These are phyloP conservation scores for Trichoderma guizhouense DNA, from an alignment of 2,329 filamentous ascomycete genomes.

Conservation along the genomic window DNA sequence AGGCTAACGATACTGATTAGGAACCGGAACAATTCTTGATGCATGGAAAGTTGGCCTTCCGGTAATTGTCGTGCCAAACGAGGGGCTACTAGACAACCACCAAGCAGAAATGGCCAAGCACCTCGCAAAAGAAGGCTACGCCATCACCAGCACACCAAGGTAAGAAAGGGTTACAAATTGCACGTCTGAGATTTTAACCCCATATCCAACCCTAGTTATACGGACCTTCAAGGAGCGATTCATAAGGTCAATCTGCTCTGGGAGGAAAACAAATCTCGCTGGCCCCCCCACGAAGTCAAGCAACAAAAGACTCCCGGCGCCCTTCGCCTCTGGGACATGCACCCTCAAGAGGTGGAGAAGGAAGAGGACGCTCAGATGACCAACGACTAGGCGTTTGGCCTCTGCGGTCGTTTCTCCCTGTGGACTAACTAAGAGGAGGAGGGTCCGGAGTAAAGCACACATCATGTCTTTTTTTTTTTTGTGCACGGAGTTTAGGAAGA, in stretches of 20 bases:
- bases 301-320: constrained; percentile 15
- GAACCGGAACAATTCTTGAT: constrained; percentile 85
- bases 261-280: constrained; percentile 36
- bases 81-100: constrained; percentile 79
- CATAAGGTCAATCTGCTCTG: constrained; percentile 36
- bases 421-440: not conserved
- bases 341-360: constrained; percentile 30
- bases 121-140: constrained; percentile 70
- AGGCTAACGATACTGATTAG: constrained; percentile 42
- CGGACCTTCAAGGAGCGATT: constrained; percentile 36
- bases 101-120: constrained; percentile 82
- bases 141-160: constrained; percentile 67
- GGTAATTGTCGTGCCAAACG: constrained; percentile 88
- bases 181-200: not conserved
- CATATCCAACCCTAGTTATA: constrained; percentile 23
- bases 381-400: constrained; percentile 35
- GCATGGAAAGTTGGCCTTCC: constrained; percentile 70
- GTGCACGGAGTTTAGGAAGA: not conserved
- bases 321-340: constrained; percentile 36
- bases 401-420: constrained; percentile 18
- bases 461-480: not conserved
- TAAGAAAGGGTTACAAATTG: too few relatives aligned
- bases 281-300: constrained; percentile 31
- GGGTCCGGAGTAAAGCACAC: too few relatives aligned
- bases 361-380: constrained; percentile 39